phyloP scores from a whole-genome alignment of 306 rosid species.

The Cicer bijugum region DNA sequence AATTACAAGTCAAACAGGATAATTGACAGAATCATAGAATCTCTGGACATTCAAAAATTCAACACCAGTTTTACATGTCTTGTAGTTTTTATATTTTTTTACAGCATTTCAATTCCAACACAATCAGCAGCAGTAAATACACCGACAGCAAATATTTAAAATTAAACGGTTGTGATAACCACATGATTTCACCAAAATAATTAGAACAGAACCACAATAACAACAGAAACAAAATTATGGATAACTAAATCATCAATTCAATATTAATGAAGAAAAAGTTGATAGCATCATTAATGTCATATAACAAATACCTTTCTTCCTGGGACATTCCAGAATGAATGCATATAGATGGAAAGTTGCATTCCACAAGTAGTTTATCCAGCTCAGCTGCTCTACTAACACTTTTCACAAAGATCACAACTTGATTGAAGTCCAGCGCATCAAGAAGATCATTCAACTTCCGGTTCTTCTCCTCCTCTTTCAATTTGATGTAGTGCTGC shows the following conservation, averaged over 20 bases:
- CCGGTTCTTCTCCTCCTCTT: constrained; percentile 92
- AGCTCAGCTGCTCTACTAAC: constrained; percentile 97
- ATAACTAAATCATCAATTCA: not conserved
- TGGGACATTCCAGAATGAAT: constrained; percentile 99
- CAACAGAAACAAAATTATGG: not conserved
- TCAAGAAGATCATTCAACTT: constrained; percentile 97
- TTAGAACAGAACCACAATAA: not conserved
- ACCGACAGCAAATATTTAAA: not conserved
- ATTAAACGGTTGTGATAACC: not conserved
- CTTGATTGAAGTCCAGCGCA: constrained; percentile 96
- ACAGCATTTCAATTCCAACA: not conserved
- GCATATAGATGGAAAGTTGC: constrained; percentile 96
- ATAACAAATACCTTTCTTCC: constrained; percentile 82
- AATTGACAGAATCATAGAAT: not conserved
- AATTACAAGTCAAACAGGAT: not conserved
- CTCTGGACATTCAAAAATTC: not conserved
- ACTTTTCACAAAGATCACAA: constrained; percentile 95
- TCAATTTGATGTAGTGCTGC: constrained; percentile 99
- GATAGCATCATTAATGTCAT: not conserved
- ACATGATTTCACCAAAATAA: not conserved
- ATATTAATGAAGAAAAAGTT: not conserved
- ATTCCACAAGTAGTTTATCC: constrained; percentile 96
- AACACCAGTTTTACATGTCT: not conserved
- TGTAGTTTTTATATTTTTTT: not conserved
- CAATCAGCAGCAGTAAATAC: not conserved